Base-by-base conservation (phyloP, 2,329 filamentous ascomycete species). In the Nothomitra cinnamomea region DNA sequence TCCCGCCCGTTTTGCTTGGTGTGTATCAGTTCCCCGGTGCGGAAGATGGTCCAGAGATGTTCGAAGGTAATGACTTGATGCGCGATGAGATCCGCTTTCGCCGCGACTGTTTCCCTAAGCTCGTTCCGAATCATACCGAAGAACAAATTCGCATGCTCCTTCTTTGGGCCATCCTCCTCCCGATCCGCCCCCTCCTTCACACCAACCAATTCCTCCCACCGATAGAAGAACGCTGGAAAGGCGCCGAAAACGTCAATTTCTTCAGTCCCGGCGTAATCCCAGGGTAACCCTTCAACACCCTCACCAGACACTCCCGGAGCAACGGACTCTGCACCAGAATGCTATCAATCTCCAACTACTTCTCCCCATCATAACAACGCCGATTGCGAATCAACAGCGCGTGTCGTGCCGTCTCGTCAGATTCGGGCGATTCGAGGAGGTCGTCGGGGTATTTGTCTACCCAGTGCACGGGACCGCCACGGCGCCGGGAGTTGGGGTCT, bases 211-310 rank as follows among this genome's bases (percentile, higher is more conserved):
- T 67, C 60, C 1, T 70, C 66, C 79, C 80, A 85, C 32, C 81
- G 73, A 63, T 86, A 80, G 40, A 84, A 76, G 50, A 86, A 77
- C 0, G 78, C 58, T 76, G 67, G 56, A 84, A 85, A 0, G 78
- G 78, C 0, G 73, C 74, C 6, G 66, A 62, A 56, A 85, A 83
- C 54, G 77, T 75, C 1, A 85, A 68, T 1, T 77, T 72, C n/a
- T 78, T 71, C 24, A 85, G 67, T 8, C 70, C 71, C 35, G 76
- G 73, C 2, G 77, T 76, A 25, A 85, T 69, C 1, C 80, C 79
- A 0, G 77, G 76, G 55, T 82, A 83, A 6, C 70, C 74, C 1
- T 70, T 65, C 21, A 83, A 68, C 6, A 82, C 70, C 7, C 73
- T 69, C 7, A 67, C 67, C 0, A 85, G 69, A 3, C 77, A 70